Evolutionary conservation across 495 filamentous ascomycete genomes (phyloP).

Genomic region (Hypomontagnella submonticulosa): DNA sequence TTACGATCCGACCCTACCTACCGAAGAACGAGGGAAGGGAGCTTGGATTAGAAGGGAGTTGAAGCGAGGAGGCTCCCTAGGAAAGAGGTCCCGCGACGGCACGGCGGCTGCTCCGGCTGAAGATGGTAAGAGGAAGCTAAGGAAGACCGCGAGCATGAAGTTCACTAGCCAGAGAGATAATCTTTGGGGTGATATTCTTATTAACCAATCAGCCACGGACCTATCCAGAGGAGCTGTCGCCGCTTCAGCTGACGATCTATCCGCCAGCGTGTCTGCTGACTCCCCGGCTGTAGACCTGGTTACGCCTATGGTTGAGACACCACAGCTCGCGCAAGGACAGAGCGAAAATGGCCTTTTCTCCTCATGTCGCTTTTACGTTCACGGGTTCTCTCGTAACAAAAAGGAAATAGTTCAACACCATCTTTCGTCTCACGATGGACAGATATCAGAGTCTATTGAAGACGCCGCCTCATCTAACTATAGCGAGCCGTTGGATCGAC

Average conservation of each 20-base stretch:
- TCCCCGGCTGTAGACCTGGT: background rate
- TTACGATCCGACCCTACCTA: conserved; percentile 78
- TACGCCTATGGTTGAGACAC: conserved; percentile 15
- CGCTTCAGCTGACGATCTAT: background rate
- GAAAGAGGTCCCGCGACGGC: conserved; percentile 52
- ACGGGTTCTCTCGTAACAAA: conserved; percentile 66
- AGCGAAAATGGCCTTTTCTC: conserved; percentile 58
- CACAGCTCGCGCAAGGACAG: conserved; percentile 27
- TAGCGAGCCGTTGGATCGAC: conserved; percentile 37
- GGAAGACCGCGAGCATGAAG: conserved; percentile 82
- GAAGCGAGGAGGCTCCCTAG: conserved; percentile 49
- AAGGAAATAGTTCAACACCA: conserved; percentile 57
- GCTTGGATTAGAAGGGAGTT: conserved; percentile 75
- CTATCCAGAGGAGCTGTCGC: conserved; percentile 18
- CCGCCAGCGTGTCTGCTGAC: conserved; percentile 22
- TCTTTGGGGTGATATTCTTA: conserved; percentile 90
- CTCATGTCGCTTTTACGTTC: conserved; percentile 69
- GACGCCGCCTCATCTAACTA: conserved; percentile 51
- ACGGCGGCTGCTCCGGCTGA: conserved; percentile 42
- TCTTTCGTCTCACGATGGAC: conserved; percentile 58
- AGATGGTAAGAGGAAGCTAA: conserved; percentile 73
- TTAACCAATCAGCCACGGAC: conserved; percentile 43
- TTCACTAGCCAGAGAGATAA: conserved; percentile 80
- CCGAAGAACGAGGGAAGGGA: conserved; percentile 75
- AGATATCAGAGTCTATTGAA: conserved; percentile 56